Conservation (phyloP, 768 basidiomycete genomes). For the Boletus tylopilopsis region DNA sequence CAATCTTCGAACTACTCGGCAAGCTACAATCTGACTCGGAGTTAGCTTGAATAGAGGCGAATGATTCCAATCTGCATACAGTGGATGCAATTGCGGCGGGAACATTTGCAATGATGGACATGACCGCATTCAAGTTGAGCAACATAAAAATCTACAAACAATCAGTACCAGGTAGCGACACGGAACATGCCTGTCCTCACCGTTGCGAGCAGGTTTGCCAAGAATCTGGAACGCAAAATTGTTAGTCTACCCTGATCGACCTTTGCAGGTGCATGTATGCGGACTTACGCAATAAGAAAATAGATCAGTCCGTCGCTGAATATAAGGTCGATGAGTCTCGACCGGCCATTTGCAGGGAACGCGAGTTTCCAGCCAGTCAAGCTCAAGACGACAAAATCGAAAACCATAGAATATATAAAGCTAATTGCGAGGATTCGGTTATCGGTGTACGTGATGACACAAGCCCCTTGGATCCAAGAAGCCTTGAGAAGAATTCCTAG, state of each 20-base stretch:
- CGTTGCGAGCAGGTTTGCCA: slow-evolving; percentile 60
- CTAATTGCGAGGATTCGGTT: slow-evolving; percentile 57
- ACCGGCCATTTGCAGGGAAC: slow-evolving; percentile 43
- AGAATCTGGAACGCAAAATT: slow-evolving; percentile 43
- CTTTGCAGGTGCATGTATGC: slow-evolving; percentile 5
- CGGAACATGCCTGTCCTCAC: slow-evolving; percentile 18
- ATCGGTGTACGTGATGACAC: slow-evolving; percentile 56
- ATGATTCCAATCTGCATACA: slow-evolving; percentile 31
- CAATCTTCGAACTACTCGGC: slow-evolving; percentile 59
- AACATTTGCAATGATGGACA: slow-evolving; percentile 72
- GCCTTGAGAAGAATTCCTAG: slow-evolving; percentile 60
- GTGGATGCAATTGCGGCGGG: slow-evolving; percentile 69
- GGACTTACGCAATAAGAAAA: slow-evolving; percentile 63
- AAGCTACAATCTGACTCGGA: slow-evolving; percentile 55
- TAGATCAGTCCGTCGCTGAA: slow-evolving; percentile 73
- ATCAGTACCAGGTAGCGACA: background rate
- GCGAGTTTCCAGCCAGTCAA: slow-evolving; percentile 62
- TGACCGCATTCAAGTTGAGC: slow-evolving; percentile 63
- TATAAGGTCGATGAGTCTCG: slow-evolving; percentile 57
- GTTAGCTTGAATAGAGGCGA: background rate
- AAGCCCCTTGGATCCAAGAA: slow-evolving; percentile 47
- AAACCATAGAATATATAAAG: slow-evolving; percentile 73
- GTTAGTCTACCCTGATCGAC: background rate
- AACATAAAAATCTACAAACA: slow-evolving; percentile 52
- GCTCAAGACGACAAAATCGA: slow-evolving; percentile 60